A percentile compares a stretch with the other conserved stretches of the same genome.
phyloP scores from a whole-genome alignment of 257 asterid species.

The Fraxinus anomala region DNA sequence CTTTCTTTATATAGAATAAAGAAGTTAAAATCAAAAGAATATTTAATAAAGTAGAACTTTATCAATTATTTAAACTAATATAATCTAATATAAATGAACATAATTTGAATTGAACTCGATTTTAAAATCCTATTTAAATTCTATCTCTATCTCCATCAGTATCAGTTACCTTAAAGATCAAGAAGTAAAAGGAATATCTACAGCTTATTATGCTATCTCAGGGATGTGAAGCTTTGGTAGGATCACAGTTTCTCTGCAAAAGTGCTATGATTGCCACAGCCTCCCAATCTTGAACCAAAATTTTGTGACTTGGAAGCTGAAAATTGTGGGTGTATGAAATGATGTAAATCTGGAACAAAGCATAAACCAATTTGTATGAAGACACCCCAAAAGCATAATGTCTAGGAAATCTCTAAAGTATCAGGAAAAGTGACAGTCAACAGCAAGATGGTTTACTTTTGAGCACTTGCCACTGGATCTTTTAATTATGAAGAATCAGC shows the following conservation, averaged over 20 bases:
- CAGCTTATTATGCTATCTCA: conserved; percentile 66
- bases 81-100: too few species aligned
- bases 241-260: conserved; percentile 55
- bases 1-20: too few species aligned
- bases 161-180: too few species aligned
- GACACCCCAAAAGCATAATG: conserved; percentile 92
- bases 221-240: conserved; percentile 57
- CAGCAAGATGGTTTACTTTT: conserved; percentile 17
- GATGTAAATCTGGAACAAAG: conserved; percentile 18
- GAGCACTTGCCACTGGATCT: not conserved
- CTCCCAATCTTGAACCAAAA: conserved; percentile 62
- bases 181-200: not conserved
- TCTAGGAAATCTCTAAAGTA: conserved; percentile 56
- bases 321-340: conserved; percentile 18
- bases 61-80: too few species aligned
- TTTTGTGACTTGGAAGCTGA: conserved; percentile 24
- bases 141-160: too few species aligned
- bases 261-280: conserved; percentile 61
- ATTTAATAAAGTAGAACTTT: too few species aligned
- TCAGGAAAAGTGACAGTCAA: conserved; percentile 20
- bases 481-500: not conserved
- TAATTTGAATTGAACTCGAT: too few species aligned
- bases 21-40: too few species aligned
- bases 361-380: conserved; percentile 81
- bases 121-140: too few species aligned